Evolutionary conservation across 495 filamentous ascomycete species (phyloP).

Genomic region (Viridothelium virens): DNA sequence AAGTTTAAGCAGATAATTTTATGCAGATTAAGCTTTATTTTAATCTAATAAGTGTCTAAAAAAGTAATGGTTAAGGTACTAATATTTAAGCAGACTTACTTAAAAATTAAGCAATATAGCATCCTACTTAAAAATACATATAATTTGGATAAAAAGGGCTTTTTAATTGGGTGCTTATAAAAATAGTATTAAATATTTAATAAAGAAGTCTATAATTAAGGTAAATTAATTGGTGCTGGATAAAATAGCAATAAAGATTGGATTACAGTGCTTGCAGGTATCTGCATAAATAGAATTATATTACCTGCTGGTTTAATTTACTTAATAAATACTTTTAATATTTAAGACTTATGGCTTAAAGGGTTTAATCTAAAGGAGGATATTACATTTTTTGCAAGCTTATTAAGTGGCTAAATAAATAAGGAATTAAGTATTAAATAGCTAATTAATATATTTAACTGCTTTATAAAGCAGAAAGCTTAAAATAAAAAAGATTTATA

Average conservation of each 20-base stretch:
- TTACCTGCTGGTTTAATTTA: not conserved
- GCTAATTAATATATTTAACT: too few relatives aligned
- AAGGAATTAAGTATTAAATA: not conserved
- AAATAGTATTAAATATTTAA: not conserved
- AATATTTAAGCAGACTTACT: not conserved
- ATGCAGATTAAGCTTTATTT: not conserved
- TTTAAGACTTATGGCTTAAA: not conserved
- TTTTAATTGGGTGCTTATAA: too few relatives aligned
- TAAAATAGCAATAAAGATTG: constrained; percentile 7
- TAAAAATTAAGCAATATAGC: not conserved
- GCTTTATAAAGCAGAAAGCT: not conserved
- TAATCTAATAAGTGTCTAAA: not conserved
- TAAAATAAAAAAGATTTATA: not conserved
- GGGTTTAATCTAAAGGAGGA: not conserved
- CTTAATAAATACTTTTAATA: not conserved
- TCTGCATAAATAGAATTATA: constrained; percentile 5
- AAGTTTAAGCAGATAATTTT: not conserved
- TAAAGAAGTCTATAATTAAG: not conserved
- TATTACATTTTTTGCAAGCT: not conserved
- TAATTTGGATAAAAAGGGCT: too few relatives aligned
- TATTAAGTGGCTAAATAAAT: constrained; percentile 6
- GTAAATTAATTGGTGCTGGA: not conserved
- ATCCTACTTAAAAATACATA: not conserved
- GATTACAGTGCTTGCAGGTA: not conserved
- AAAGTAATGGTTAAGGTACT: not conserved